phyloP scores from a whole-genome alignment of 345 rosid genomes.

The Moringa oleifera region DNA sequence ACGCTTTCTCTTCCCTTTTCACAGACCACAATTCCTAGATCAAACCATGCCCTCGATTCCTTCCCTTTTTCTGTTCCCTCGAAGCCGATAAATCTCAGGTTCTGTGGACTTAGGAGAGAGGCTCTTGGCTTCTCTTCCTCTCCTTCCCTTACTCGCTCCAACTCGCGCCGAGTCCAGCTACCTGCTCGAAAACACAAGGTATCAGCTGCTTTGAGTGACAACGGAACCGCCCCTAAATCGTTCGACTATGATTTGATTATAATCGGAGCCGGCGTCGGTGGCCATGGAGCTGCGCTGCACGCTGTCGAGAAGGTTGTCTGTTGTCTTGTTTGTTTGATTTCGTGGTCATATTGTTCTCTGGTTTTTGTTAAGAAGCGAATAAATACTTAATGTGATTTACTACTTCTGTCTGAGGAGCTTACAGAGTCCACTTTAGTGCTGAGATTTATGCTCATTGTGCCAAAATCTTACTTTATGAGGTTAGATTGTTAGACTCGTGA shows the following conservation, averaged over 20 bases:
- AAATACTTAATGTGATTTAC: no score
- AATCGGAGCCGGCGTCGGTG: slow-evolving; percentile 98
- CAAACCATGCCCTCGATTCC: slow-evolving; percentile 25
- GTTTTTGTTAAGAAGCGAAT: no score
- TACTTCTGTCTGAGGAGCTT: no score
- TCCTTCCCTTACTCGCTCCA: slow-evolving; percentile 5
- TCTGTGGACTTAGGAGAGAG: slow-evolving; percentile 76
- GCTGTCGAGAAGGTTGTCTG: slow-evolving; percentile 79
- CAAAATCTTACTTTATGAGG: no score
- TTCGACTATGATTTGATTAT: slow-evolving; percentile 91
- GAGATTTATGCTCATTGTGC: no score
- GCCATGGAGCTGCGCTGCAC: slow-evolving; percentile 96
- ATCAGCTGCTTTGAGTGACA: slow-evolving; percentile 37
- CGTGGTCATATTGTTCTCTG: background rate
- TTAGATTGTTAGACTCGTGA: no score
- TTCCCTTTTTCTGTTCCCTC: slow-evolving; percentile 15
- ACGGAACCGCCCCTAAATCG: slow-evolving; percentile 62
- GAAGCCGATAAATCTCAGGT: slow-evolving; percentile 54
- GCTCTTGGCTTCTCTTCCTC: slow-evolving; percentile 36
- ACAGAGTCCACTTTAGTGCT: no score
- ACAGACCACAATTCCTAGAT: slow-evolving; percentile 33
- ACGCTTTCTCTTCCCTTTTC: slow-evolving; percentile 43
- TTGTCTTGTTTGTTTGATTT: background rate
- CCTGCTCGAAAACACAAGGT: slow-evolving; percentile 18
- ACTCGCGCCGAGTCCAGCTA: slow-evolving; percentile 13